Base-by-base conservation (phyloP, 148 eudicot genomes). In the Camellia sinensis region DNA sequence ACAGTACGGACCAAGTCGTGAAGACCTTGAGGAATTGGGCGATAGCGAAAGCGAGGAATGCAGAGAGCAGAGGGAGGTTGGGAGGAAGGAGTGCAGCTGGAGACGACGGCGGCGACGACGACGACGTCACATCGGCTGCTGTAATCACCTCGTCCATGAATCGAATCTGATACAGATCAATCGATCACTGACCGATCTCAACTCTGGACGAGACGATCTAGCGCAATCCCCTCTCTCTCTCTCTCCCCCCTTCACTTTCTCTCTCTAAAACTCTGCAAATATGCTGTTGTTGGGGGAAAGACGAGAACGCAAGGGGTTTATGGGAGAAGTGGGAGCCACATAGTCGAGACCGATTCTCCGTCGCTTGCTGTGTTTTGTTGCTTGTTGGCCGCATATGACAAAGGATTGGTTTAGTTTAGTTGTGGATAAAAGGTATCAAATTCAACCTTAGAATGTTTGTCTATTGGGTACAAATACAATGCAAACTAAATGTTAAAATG, bases 11-110 rank as follows among this genome's bases (percentile, higher is more conserved):
- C 90, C 88, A 88, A 70, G 87, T 80, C 63, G 87, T 88, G 83
- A 88, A 84, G 75, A 87, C 80, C 84, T 88, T 88, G 77, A 88
- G 90, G 69, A 88, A 86, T 77, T 88, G 91, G 57, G 89, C 87
- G 66, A 88, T n/a, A 13, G 89, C 76, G 64, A 86, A 83, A n/a
- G 91, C 87, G 13, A 88, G 78, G 71, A 86, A 84, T 5, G 89
- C 87, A 37, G 87, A 80, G 40, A 86, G 56, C 11, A 86, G 80
- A 37, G 89, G 84, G 14, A 84, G n/a, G 74, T 86, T n/a, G n/a
- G n/a, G n/a, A n/a, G n/a, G n/a, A n/a, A n/a, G n/a, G 19, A 84
- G 44, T 4, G 78, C 44, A 67, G 73, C 73, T 15, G 80, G 48
- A 78, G 80, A 78, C 7, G 87, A 56, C 17, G 87, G 83, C 22